phyloP scores from a whole-genome alignment of 1,284 basidiomycete species.

The Melampsora larici-populina region DNA sequence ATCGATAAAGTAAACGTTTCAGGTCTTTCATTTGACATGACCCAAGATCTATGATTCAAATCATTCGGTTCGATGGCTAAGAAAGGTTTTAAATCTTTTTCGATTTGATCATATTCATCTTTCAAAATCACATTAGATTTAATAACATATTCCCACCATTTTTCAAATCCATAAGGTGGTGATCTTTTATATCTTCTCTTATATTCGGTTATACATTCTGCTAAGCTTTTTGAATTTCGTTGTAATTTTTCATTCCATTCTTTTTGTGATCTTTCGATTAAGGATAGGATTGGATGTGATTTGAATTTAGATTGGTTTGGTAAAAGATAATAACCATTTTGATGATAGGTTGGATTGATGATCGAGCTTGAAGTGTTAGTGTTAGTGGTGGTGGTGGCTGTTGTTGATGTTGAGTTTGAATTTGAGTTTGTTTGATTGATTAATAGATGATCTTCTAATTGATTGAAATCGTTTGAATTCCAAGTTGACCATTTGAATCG shows the following conservation, averaged over 20 bases:
- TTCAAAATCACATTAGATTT: constrained; percentile 28
- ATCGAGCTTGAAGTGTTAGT: background rate
- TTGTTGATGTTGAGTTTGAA: background rate
- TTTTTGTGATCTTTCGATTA: constrained; percentile 24
- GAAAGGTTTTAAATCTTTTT: constrained; percentile 30
- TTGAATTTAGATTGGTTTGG: background rate
- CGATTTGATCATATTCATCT: constrained; percentile 43
- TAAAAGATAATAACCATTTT: background rate
- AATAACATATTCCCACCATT: constrained; percentile 36
- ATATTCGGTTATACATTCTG: constrained; percentile 27
- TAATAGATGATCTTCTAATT: constrained; percentile 35
- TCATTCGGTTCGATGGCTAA: constrained; percentile 28
- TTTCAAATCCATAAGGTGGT: constrained; percentile 40
- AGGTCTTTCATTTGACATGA: constrained; percentile 40
- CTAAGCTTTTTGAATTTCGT: constrained; percentile 13
- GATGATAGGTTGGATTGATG: background rate
- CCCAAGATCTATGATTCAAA: constrained; percentile 30
- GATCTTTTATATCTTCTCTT: constrained; percentile 20
- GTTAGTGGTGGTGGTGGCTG: background rate
- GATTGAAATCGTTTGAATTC: constrained; percentile 7
- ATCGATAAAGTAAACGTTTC: constrained; percentile 36
- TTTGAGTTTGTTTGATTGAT: background rate
- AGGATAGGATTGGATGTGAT: constrained; percentile 32
- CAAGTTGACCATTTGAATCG: constrained; percentile 42
- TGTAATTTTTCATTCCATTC: constrained; percentile 20